Evolutionary conservation across 352 stramenopile species (phyloP), one percentile per base, ranked within the genome.

Genomic region (Globisporangium acanthophoron): DNA sequence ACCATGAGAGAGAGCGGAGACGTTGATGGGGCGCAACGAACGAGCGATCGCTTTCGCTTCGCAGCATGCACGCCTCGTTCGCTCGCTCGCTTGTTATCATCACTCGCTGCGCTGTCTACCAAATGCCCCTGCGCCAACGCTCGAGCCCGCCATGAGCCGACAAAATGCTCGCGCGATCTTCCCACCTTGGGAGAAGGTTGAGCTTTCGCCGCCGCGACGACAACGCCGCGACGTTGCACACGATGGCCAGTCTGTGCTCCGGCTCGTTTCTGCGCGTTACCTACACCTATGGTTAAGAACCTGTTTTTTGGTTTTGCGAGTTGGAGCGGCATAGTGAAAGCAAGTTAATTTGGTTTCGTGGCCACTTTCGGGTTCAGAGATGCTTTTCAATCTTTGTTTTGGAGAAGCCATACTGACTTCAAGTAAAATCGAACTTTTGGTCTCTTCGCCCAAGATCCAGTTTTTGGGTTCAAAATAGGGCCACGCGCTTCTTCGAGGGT

Each of bases 221-320:
- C 33, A 15, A 39, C 12, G 33, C 12, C 33, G 37, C 37, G 37
- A 43, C 12, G 37, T 43, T 43, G 37, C 37, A 43, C 37, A 43
- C 37, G 8, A 3, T 41, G 35, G 8, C 35, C 35, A 15, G 35
- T 16, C 11, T 15, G 35, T 9, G 35, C 35, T 12, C 43, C 11
- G 44, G 20, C 44, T 49, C 21, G 44, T 16, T 31, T 49, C 44
- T 49, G 44, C 44, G 44, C 44, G 44, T 49, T 49, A 49, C 44
- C 44, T 49, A 49, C 44, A 49, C 44, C 44, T 49, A 48, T n/a
- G 8, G n/a, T 29, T 48, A 49, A 31, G 21, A 49, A 49, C n/a
- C 11, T 6, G 9, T 46, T 24, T 46, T 8, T 27, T 27, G 24
- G 24, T 27, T 27, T 27, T 27, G 24, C 24, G 24, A 21, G 3